Conservation (phyloP, 805 yeast species). For the Scheffersomyces ergatensis region DNA sequence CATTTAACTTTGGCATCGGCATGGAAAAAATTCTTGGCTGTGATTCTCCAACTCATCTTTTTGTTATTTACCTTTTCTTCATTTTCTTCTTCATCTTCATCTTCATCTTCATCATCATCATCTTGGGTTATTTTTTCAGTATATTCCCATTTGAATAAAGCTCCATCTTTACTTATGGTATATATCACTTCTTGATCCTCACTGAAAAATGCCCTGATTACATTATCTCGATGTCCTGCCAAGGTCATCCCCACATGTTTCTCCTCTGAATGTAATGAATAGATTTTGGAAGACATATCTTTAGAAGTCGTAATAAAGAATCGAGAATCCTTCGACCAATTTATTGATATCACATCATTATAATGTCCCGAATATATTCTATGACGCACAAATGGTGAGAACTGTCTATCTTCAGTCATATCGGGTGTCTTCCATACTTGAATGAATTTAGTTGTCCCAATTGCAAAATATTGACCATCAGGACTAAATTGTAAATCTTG, state of each 20-base stretch:
- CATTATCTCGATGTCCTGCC: constrained; percentile 91
- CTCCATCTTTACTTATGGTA: constrained; percentile 93
- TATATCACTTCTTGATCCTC: constrained; percentile 86
- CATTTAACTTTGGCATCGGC: constrained; percentile 73
- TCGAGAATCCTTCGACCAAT: constrained; percentile 91
- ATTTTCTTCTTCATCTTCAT: constrained; percentile 28
- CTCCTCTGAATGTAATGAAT: constrained; percentile 69
- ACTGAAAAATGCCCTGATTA: constrained; percentile 82
- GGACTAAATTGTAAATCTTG: constrained; percentile 79
- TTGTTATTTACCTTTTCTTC: constrained; percentile 26
- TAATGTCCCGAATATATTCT: constrained; percentile 92
- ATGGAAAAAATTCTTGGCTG: constrained; percentile 71
- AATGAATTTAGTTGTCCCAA: constrained; percentile 75
- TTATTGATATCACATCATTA: constrained; percentile 69
- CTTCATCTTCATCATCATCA: constrained; percentile 41
- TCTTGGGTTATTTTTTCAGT: constrained; percentile 52
- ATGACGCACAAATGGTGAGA: constrained; percentile 93
- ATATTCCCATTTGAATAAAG: constrained; percentile 89
- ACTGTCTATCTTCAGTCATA: constrained; percentile 78
- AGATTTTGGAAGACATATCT: constrained; percentile 85
- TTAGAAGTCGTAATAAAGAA: constrained; percentile 83
- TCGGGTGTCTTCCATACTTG: constrained; percentile 95
- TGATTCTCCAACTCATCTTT: constrained; percentile 74
- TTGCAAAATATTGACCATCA: constrained; percentile 83
- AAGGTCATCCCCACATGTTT: constrained; percentile 75